Evolutionary conservation across 352 stramenopile species (phyloP).

Genomic region (Saprolegnia diclina): DNA sequence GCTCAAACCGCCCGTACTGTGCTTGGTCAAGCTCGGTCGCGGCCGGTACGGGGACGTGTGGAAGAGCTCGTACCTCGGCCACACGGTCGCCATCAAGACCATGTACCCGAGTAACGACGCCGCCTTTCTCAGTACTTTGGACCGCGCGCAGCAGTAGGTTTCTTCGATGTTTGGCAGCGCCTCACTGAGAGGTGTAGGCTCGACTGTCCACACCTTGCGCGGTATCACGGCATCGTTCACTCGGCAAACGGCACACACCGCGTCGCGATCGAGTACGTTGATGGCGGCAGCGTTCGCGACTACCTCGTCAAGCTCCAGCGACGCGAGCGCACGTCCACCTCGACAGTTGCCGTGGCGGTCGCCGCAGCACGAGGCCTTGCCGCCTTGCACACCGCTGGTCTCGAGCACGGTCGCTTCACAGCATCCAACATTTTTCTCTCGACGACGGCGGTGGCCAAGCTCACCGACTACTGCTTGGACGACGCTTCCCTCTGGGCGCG

Average conservation of each 20-base stretch:
- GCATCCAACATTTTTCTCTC: background rate
- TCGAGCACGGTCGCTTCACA: background rate
- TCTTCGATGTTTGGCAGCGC: background rate
- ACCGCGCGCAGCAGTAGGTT: background rate
- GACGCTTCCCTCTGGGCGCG: constrained; percentile 26
- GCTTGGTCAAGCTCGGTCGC: background rate
- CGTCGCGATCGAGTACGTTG: background rate
- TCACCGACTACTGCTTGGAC: background rate
- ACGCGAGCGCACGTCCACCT: background rate
- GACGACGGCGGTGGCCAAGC: background rate
- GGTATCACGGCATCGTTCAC: background rate
- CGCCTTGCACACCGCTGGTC: background rate
- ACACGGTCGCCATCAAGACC: background rate
- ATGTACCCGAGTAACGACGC: background rate
- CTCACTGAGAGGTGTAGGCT: background rate
- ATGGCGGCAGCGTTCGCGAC: background rate
- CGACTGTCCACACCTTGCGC: background rate
- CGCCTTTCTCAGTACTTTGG: background rate
- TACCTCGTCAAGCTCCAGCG: background rate
- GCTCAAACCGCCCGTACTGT: background rate
- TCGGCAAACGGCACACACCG: background rate
- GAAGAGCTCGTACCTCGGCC: background rate
- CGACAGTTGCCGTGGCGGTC: background rate
- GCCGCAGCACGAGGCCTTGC: background rate
- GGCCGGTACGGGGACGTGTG: background rate